These are phyloP conservation scores for Trichoderma sp. DNA, from an alignment of 2,329 filamentous ascomycete genomes.

Conservation along the genomic window DNA sequence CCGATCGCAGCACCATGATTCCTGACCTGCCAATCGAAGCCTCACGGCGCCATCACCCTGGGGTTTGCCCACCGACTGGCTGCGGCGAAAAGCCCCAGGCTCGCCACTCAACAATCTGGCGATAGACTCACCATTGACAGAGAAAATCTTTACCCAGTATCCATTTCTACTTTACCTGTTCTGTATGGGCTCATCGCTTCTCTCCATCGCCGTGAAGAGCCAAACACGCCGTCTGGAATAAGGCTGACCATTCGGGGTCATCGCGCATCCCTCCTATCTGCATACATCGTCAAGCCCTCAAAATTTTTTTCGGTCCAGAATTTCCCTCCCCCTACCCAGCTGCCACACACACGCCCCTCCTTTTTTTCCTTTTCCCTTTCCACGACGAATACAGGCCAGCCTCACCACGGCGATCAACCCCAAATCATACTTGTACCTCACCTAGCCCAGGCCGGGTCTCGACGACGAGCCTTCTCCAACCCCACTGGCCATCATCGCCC, in stretches of 20 bases:
- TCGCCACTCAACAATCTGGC: not conserved
- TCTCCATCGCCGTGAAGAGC: not conserved
- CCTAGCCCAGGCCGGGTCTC: not conserved
- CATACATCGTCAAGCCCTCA: conserved; percentile 7
- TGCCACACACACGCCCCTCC: conserved; percentile 4
- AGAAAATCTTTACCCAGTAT: not conserved
- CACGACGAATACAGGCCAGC: not conserved
- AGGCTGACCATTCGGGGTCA: not conserved
- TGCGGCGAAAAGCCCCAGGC: not conserved
- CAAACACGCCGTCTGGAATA: not conserved
- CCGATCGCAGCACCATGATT: conserved; percentile 11
- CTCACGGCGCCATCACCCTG: not conserved
- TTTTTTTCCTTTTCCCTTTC: not conserved
- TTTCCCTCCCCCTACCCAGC: not conserved
- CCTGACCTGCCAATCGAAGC: conserved; percentile 5
- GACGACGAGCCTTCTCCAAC: not conserved
- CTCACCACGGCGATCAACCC: conserved; percentile 13
- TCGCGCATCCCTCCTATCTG: not conserved
- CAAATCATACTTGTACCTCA: not conserved
- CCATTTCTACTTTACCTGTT: not conserved
- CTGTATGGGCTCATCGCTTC: not conserved
- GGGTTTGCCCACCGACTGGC: not conserved
- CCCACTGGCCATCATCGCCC: not conserved
- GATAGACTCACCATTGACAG: not conserved
- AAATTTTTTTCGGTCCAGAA: not conserved